A percentile compares a stretch with the other conserved stretches of the same genome.
Evolutionary conservation across 2,329 filamentous ascomycete species (phyloP).

Genomic region (Epichloe gansuensis): DNA sequence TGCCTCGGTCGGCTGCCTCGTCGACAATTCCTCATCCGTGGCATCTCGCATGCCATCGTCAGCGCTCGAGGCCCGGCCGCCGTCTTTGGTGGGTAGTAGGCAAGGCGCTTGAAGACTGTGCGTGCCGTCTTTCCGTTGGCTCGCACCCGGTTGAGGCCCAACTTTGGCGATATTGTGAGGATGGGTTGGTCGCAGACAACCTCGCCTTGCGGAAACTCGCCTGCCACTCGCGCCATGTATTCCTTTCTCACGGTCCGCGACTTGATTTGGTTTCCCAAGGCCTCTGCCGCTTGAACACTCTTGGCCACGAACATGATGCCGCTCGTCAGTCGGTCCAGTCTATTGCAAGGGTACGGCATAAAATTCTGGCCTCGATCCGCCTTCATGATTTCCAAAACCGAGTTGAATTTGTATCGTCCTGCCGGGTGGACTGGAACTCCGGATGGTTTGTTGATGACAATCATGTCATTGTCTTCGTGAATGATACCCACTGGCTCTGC

Average conservation of each 20-base stretch:
- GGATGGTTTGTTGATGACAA: conserved; percentile 94
- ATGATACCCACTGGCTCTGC: conserved; percentile 68
- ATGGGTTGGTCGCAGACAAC: conserved; percentile 90
- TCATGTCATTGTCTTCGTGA: conserved; percentile 83
- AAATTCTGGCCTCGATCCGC: conserved; percentile 51
- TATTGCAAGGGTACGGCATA: conserved; percentile 63
- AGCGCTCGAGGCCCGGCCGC: conserved; percentile 9
- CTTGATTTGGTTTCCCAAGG: conserved; percentile 63
- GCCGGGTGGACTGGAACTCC: conserved; percentile 93
- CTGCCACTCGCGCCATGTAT: conserved; percentile 83
- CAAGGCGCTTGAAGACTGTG: conserved; percentile 82
- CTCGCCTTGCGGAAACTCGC: conserved; percentile 83
- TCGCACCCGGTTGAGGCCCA: conserved; percentile 87
- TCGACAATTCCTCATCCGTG: conserved; percentile 12
- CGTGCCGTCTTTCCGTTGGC: conserved; percentile 82
- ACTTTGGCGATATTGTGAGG: conserved; percentile 84
- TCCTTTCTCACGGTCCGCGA: conserved; percentile 83
- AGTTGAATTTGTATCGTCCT: conserved; percentile 92
- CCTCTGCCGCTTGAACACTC: conserved; percentile 65
- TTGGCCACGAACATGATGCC: conserved; percentile 98
- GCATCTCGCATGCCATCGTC: conserved; percentile 4
- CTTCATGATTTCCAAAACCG: conserved; percentile 84
- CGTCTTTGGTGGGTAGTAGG: conserved; percentile 63
- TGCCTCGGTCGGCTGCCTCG: conserved; percentile 10
- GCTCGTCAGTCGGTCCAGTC: conserved; percentile 86